Percentiles rank a stretch among this genome's conserved stretches.
Conservation (phyloP, 179 eudicot genomes). For the Corrigiola litoralis region DNA sequence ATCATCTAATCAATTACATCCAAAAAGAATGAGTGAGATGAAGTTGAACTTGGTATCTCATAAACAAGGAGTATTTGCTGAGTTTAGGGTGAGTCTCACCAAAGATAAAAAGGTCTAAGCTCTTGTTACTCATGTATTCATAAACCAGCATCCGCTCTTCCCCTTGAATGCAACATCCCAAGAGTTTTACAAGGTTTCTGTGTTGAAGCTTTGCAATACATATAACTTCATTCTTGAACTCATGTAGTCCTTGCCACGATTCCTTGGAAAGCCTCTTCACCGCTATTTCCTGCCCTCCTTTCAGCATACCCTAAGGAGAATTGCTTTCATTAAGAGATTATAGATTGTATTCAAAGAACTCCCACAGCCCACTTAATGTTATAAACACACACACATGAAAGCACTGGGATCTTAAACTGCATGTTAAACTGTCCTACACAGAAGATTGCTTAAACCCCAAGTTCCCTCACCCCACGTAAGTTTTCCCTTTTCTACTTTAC, state of each 20-base stretch:
- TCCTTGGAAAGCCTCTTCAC: constrained; percentile 46
- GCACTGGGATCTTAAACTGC: no score
- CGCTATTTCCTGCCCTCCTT: constrained; percentile 35
- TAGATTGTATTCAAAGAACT: not conserved
- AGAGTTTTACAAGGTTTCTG: constrained; percentile 44
- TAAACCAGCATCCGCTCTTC: constrained; percentile 41
- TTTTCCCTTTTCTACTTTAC: no score
- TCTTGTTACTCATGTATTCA: constrained; percentile 39
- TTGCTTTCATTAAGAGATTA: not conserved
- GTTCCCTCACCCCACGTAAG: no score
- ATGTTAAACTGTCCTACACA: no score
- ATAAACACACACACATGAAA: no score
- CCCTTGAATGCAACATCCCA: constrained; percentile 44
- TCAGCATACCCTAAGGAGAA: constrained; percentile 21
- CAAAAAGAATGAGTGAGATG: no score
- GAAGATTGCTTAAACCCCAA: no score
- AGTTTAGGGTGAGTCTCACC: no score
- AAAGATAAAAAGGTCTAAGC: constrained; percentile 44
- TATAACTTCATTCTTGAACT: constrained; percentile 49
- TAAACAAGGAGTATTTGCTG: no score
- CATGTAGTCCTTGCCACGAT: constrained; percentile 45
- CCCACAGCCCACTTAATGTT: no score
- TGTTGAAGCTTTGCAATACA: constrained; percentile 50
- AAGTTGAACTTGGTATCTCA: no score
- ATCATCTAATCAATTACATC: no score